Percentiles rank a stretch among this genome's conserved stretches.
Conservation (phyloP, 2,329 filamentous ascomycete species). For the Stylonectria norvegica region DNA sequence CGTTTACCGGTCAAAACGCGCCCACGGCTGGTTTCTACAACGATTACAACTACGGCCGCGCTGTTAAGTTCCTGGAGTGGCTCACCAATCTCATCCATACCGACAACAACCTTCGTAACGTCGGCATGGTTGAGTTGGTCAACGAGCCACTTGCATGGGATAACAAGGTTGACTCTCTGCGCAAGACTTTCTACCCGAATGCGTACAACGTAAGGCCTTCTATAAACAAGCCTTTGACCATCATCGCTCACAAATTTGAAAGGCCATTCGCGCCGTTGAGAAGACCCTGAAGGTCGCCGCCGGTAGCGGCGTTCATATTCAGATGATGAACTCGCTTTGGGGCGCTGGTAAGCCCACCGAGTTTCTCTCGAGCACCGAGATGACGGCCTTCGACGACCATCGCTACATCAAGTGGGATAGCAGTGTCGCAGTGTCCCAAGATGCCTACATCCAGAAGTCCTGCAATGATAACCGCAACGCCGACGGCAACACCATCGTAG, state of each 20-base stretch:
- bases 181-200: constrained; percentile 19
- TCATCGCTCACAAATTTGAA: not conserved
- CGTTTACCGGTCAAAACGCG: constrained; percentile 43
- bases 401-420: constrained; percentile 55
- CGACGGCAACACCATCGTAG: constrained; percentile 46
- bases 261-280: constrained; percentile 48
- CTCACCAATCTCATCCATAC: constrained; percentile 51
- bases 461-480: constrained; percentile 46
- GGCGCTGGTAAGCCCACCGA: constrained; percentile 52
- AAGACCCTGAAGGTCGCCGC: constrained; percentile 36
- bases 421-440: constrained; percentile 28
- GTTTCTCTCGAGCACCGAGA: constrained; percentile 39
- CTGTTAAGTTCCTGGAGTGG: constrained; percentile 53
- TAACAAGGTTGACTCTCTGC: constrained; percentile 16
- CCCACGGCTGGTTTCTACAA: constrained; percentile 50
- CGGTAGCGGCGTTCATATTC: constrained; percentile 50
- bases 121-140: constrained; percentile 55
- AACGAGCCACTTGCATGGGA: constrained; percentile 24
- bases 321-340: constrained; percentile 49
- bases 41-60: constrained; percentile 54
- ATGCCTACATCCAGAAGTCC: constrained; percentile 46
- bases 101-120: constrained; percentile 47
- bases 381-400: constrained; percentile 56
- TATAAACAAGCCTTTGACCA: fast-evolving
- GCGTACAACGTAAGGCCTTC: constrained; percentile 14